A percentile compares a stretch with the other conserved stretches of the same genome.
Conservation (phyloP, 768 basidiomycete genomes). For the Baorangia bicolor region DNA sequence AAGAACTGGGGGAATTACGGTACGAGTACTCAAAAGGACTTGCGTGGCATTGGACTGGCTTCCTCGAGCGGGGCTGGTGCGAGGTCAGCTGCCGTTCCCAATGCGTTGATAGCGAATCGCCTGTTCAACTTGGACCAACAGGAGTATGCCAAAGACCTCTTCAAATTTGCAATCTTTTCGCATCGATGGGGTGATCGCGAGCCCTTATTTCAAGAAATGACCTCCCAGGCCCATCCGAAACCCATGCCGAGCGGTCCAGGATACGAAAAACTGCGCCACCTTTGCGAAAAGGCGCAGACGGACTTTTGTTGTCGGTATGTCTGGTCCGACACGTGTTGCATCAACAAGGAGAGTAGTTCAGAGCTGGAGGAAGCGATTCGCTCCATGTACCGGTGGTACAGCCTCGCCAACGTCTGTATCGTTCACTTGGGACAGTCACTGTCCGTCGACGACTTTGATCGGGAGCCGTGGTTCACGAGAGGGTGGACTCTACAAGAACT, state of each 20-base stretch:
- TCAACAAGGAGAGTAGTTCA: slow-evolving; percentile 12
- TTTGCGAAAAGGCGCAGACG: slow-evolving; percentile 7
- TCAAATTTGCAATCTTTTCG: slow-evolving; percentile 10
- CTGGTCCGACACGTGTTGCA: slow-evolving; percentile 15
- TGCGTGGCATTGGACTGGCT: slow-evolving; percentile 2
- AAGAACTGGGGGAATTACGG: not conserved
- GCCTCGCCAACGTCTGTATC: slow-evolving; percentile 17
- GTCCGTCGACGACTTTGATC: slow-evolving; percentile 12
- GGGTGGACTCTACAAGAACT: slow-evolving; percentile 19
- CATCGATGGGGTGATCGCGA: slow-evolving; percentile 11
- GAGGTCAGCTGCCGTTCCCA: not conserved
- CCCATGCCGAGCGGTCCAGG: not conserved
- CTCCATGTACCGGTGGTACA: slow-evolving; percentile 19
- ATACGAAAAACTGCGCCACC: slow-evolving; percentile 1
- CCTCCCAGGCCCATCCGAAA: not conserved
- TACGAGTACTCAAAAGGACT: slow-evolving; percentile 4
- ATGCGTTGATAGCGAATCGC: too few relatives aligned
- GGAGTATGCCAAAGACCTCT: slow-evolving; percentile 7
- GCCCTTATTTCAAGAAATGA: slow-evolving; percentile 1
- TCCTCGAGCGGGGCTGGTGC: slow-evolving; percentile 7
- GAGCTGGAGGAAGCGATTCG: slow-evolving; percentile 12
- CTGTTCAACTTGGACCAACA: not conserved
- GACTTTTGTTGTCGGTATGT: slow-evolving; percentile 9
- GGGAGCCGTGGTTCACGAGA: slow-evolving; percentile 14
- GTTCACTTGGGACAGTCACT: slow-evolving; percentile 12